A percentile compares a stretch with the other conserved stretches of the same genome.
Conservation (phyloP, 352 stramenopile species). For the Phytophthora megakarya region DNA sequence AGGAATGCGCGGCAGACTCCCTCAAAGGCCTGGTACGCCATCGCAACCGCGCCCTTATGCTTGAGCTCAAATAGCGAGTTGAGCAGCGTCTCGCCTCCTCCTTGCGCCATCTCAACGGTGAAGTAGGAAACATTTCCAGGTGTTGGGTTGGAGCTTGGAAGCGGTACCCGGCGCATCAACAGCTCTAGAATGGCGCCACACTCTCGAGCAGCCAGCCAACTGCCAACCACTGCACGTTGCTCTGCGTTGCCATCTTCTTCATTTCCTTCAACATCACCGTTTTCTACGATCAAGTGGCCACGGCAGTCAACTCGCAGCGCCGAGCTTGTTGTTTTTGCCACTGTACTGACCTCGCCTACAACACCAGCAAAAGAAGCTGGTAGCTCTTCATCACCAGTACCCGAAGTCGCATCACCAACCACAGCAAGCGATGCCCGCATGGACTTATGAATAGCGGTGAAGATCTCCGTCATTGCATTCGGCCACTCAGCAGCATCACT, state of each 20-base stretch:
- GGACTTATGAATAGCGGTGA: constrained; percentile 56
- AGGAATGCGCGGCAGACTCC: constrained; percentile 85
- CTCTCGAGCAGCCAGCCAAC: constrained; percentile 87
- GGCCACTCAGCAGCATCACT: constrained; percentile 47
- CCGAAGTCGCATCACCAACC: constrained; percentile 76
- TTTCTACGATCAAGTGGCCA: constrained; percentile 77
- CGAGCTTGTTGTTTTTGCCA: constrained; percentile 52
- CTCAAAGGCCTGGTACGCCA: constrained; percentile 83
- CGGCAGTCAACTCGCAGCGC: constrained; percentile 78
- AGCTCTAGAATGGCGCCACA: constrained; percentile 78
- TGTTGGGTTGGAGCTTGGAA: constrained; percentile 34
- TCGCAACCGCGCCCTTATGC: constrained; percentile 89
- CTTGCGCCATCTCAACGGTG: constrained; percentile 55
- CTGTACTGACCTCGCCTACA: constrained; percentile 68
- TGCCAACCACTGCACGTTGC: constrained; percentile 83
- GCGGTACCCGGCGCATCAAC: constrained; percentile 68
- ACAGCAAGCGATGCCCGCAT: constrained; percentile 73
- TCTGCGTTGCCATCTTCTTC: constrained; percentile 57
- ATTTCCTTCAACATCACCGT: constrained; percentile 37
- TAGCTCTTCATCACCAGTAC: constrained; percentile 63
- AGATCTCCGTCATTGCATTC: constrained; percentile 50
- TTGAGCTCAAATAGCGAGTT: constrained; percentile 88
- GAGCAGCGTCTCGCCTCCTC: constrained; percentile 71
- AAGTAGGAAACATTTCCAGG: constrained; percentile 40
- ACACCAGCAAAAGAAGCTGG: constrained; percentile 68